Evolutionary conservation across 805 yeast species (phyloP), one percentile per base, ranked within the genome.

Genomic region (Candida manassasensis): DNA sequence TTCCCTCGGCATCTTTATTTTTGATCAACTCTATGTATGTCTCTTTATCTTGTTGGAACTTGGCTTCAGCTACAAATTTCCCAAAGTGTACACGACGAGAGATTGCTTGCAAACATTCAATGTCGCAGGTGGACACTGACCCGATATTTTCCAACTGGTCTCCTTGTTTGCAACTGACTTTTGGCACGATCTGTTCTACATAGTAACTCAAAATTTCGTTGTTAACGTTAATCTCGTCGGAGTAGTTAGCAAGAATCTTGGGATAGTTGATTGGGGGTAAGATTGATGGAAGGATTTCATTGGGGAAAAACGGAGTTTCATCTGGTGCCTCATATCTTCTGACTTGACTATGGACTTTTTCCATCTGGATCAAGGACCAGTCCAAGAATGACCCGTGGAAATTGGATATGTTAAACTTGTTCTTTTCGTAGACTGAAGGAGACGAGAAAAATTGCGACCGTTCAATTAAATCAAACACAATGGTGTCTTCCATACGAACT

Each of bases 71-170:
- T 7, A 93, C 98, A 68, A 90, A 93, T 61, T 84, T 85, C 33
- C 98, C 98, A 62, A 90, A 93, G 61, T 93, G 98, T 47, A 93
- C 86, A 55, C 98, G 74, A 50, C 98, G 72, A 6, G 95, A 84
- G 29, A 93, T 63, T 4, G 95, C 81, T 59, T 93, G 96, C 45
- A 93, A 69, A 45, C 84, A 77, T 46, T 84, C 95, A 38, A 90
- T 84, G 55, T 93, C 98, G 43, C 86, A 70, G 26, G 78, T 66
- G 3, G 95, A 81, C 26, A 93, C 85, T 18, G 95, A 82, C 1
- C 98, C 98, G 37, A 79, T 68, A 58, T 89, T 93, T 53, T 88
- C 96, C 27, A 70, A 64, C 51, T 88, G 94, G 38, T 88, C 94
- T 2, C 86, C 82, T 21, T 59, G 52, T 26, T 67, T 72, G 24